Conservation (phyloP, 2,329 filamentous ascomycete species). For the Rutstroemia sp. region DNA sequence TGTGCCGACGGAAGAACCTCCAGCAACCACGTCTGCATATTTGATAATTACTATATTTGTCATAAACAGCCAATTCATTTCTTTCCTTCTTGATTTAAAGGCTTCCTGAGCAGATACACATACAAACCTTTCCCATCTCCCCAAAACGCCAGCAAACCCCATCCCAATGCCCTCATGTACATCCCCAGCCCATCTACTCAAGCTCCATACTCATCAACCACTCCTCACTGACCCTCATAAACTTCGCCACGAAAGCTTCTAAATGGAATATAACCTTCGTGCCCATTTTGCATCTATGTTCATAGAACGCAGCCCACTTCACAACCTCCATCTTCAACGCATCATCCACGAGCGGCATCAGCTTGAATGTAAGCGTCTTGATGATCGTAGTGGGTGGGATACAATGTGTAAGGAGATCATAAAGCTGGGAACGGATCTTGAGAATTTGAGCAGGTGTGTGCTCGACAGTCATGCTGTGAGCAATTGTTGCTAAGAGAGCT, state of each 20-base stretch:
- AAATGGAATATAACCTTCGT: slow-evolving; percentile 97
- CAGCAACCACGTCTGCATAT: too few relatives aligned
- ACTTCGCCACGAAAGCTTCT: slow-evolving; percentile 97
- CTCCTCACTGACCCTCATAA: slow-evolving; percentile 94
- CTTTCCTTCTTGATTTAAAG: not conserved
- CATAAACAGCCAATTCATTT: not conserved
- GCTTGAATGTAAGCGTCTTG: slow-evolving; percentile 90
- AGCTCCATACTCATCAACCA: slow-evolving; percentile 81
- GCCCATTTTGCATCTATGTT: slow-evolving; percentile 86
- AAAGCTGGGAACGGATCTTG: slow-evolving; percentile 86
- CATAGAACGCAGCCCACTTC: slow-evolving; percentile 94
- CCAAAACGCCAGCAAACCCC: not conserved
- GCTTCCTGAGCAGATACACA: not conserved
- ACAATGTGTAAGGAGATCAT: slow-evolving; percentile 93
- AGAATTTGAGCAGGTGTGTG: slow-evolving; percentile 85
- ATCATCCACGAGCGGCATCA: slow-evolving; percentile 82
- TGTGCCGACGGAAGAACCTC: too few relatives aligned
- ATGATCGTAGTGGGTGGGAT: slow-evolving; percentile 92
- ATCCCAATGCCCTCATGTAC: not conserved
- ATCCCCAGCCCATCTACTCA: slow-evolving; percentile 21
- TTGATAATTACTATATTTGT: too few relatives aligned
- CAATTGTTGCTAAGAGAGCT: slow-evolving; percentile 78
- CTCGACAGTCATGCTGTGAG: slow-evolving; percentile 89
- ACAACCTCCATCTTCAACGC: slow-evolving; percentile 86
- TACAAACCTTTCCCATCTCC: not conserved